Evolutionary conservation across 1,139 yeast genomes (phyloP).

Genomic region (Taphrina wiesneri): DNA sequence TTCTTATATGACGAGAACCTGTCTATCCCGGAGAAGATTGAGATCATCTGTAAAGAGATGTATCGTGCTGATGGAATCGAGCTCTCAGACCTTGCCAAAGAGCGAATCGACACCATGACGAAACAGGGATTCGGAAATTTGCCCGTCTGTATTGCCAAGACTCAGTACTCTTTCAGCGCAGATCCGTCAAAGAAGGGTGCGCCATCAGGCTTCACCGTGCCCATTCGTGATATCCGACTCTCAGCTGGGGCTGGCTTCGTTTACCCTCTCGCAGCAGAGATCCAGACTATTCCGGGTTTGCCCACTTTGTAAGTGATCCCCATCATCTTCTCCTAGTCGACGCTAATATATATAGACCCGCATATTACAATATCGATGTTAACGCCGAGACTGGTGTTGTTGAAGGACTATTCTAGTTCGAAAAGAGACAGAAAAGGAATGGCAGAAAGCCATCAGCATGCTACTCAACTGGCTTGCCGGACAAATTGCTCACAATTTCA

Average conservation of each 20-base stretch:
- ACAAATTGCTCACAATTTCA: background rate
- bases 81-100: slow-evolving; percentile 77
- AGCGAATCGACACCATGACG: slow-evolving; percentile 80
- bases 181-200: slow-evolving; percentile 93
- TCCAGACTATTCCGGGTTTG: slow-evolving; percentile 95
- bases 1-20: slow-evolving; percentile 69
- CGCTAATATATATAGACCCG: slow-evolving; percentile 52
- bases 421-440: background rate
- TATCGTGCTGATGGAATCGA: slow-evolving; percentile 93
- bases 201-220: slow-evolving; percentile 90
- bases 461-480: slow-evolving; percentile 2
- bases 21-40: slow-evolving; percentile 79
- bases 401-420: slow-evolving; percentile 76
- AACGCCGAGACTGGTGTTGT: slow-evolving; percentile 82
- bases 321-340: background rate
- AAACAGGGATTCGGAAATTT: slow-evolving; percentile 87
- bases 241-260: slow-evolving; percentile 96
- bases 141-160: slow-evolving; percentile 96
- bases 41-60: slow-evolving; percentile 82
- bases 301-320: slow-evolving; percentile 62
- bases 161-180: slow-evolving; percentile 94
- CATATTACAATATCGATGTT: slow-evolving; percentile 95
- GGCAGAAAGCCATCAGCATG: background rate
- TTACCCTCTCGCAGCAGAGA: slow-evolving; percentile 95
- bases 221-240: slow-evolving; percentile 90